Evolutionary conservation across 2,329 filamentous ascomycete species (phyloP).

Genomic region (Myriangium duriaei): DNA sequence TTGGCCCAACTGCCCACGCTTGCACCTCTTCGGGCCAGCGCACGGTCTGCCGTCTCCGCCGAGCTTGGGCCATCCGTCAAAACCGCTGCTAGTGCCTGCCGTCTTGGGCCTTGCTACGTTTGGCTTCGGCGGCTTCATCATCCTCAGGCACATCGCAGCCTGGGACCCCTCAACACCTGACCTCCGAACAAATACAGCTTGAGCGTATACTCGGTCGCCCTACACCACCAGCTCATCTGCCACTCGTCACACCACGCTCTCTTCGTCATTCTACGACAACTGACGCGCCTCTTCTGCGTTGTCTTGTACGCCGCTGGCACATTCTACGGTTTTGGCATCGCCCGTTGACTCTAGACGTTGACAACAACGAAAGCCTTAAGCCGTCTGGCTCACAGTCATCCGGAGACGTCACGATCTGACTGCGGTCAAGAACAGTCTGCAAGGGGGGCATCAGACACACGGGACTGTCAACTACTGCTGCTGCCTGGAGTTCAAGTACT

Average conservation of each 20-base stretch:
- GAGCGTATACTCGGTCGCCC: too few species aligned
- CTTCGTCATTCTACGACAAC: neutral
- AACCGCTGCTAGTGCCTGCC: conserved; percentile 7
- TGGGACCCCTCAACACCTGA: too few species aligned
- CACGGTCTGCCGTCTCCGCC: neutral
- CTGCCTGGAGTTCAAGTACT: too few species aligned
- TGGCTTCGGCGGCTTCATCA: too few species aligned
- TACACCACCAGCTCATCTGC: too few species aligned
- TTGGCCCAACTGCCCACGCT: neutral
- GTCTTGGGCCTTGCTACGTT: too few species aligned
- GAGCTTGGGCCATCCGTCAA: conserved; percentile 9
- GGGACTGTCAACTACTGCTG: too few species aligned
- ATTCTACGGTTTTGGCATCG: neutral
- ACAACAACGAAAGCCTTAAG: neutral
- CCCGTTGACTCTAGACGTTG: neutral
- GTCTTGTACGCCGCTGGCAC: neutral
- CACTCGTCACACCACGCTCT: neutral
- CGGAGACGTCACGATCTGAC: neutral
- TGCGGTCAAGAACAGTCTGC: too few species aligned
- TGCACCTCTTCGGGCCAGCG: conserved; percentile 2
- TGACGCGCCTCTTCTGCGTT: neutral
- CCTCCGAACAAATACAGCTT: too few species aligned
- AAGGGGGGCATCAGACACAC: too few species aligned
- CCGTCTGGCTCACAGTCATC: neutral
- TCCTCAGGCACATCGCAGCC: too few species aligned